Percentiles rank a stretch among this genome's conserved stretches.
phyloP scores from a whole-genome alignment of 306 rosid species.

The Quercus alba region DNA sequence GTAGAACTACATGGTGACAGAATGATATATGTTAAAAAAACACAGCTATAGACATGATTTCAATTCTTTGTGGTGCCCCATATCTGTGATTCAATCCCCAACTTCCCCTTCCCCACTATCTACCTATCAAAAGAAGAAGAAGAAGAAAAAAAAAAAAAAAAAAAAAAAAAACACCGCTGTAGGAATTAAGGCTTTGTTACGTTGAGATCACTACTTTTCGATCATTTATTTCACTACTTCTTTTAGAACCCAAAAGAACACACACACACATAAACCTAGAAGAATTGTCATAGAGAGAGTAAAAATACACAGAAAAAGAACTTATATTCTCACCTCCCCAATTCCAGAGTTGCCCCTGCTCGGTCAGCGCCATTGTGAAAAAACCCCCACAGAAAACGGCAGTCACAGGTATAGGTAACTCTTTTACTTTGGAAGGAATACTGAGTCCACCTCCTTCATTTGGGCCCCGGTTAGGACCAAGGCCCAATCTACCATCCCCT shows the following conservation, averaged over 20 bases:
- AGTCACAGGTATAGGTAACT: slow-evolving; percentile 58
- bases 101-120: no score
- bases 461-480: slow-evolving; percentile 90
- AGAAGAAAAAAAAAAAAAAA: no score
- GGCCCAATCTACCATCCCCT: slow-evolving; percentile 95
- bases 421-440: slow-evolving; percentile 71
- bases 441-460: slow-evolving; percentile 88
- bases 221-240: neutral
- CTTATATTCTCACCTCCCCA: slow-evolving; percentile 74
- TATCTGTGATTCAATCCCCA: no score
- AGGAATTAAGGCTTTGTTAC: neutral
- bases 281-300: neutral
- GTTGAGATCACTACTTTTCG: neutral
- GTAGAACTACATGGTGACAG: neutral
- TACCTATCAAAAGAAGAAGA: no score
- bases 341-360: slow-evolving; percentile 80
- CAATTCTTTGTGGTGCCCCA: no score
- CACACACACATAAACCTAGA: neutral
- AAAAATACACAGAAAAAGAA: neutral
- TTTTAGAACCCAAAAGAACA: neutral
- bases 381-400: slow-evolving; percentile 95
- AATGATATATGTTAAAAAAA: neutral
- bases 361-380: slow-evolving; percentile 74
- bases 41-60: neutral
- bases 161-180: no score